These are phyloP conservation scores for Multifurca ochricompacta DNA, from an alignment of 768 basidiomycete genomes.

Conservation along the genomic window DNA sequence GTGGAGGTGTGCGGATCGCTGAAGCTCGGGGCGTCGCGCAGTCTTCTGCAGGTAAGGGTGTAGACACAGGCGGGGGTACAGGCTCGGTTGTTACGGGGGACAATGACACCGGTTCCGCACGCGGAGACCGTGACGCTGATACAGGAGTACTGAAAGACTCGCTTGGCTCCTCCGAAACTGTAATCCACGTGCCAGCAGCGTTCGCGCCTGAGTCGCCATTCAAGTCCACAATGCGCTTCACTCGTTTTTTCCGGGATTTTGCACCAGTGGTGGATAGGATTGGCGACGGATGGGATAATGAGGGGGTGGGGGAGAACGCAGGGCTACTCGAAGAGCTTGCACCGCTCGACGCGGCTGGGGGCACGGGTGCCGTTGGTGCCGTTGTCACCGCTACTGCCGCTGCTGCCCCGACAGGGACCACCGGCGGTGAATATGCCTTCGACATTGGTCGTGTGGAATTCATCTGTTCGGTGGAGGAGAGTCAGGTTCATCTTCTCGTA, in stretches of 20 bases:
- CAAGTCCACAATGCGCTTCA: slow-evolving; percentile 72
- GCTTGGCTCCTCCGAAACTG: slow-evolving; percentile 20
- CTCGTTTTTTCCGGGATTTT: slow-evolving; percentile 47
- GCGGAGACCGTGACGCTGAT: not conserved
- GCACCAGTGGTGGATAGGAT: slow-evolving; percentile 34
- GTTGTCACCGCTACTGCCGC: not conserved
- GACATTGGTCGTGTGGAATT: slow-evolving; percentile 41
- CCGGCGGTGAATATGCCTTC: slow-evolving; percentile 49
- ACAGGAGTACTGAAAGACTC: not conserved
- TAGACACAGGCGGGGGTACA: not conserved
- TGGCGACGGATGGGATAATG: slow-evolving; percentile 40
- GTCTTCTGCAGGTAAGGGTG: slow-evolving; percentile 1
- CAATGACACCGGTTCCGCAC: slow-evolving; percentile 1
- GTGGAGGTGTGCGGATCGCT: not conserved
- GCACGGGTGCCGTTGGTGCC: not conserved
- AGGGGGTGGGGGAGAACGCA: slow-evolving; percentile 29
- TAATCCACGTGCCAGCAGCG: slow-evolving; percentile 26
- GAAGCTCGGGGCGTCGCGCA: not conserved
- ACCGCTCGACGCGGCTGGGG: slow-evolving; percentile 7
- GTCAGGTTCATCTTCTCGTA: slow-evolving; percentile 61
- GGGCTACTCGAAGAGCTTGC: slow-evolving; percentile 24
- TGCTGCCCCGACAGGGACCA: slow-evolving; percentile 46
- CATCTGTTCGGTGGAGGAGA: slow-evolving; percentile 45
- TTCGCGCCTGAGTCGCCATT: slow-evolving; percentile 40
- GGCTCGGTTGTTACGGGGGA: slow-evolving; percentile 12